A percentile compares a stretch with the other conserved stretches of the same genome.
Evolutionary conservation across 2,329 filamentous ascomycete genomes (phyloP).

Genomic region (Hypoxylon sp.): DNA sequence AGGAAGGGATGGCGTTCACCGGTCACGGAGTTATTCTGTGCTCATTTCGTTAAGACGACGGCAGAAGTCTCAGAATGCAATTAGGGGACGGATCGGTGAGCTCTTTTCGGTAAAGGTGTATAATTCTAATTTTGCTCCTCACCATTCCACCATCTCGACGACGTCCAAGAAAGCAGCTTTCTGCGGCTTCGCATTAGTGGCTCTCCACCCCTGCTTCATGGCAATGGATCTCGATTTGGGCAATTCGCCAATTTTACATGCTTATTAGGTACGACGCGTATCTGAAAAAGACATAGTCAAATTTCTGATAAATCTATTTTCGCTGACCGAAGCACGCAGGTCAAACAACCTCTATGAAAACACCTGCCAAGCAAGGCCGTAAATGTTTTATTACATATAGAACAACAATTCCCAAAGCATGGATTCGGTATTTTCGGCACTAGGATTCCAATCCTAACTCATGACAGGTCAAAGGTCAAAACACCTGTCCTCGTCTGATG

Average conservation of each 20-base stretch:
- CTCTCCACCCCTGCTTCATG: slow-evolving; percentile 14
- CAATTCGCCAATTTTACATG: slow-evolving; percentile 22
- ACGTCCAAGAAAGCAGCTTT: slow-evolving; percentile 21
- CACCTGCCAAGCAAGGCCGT: slow-evolving; percentile 32
- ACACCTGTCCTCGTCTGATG: slow-evolving; percentile 31
- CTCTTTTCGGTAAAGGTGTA: slow-evolving; percentile 44
- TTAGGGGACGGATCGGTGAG: slow-evolving; percentile 38
- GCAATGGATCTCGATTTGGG: slow-evolving; percentile 37
- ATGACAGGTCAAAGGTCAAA: slow-evolving; percentile 37
- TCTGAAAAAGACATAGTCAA: slow-evolving; percentile 23
- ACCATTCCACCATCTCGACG: slow-evolving; percentile 28
- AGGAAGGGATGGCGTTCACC: slow-evolving; percentile 29
- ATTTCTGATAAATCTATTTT: slow-evolving; percentile 40
- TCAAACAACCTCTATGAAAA: slow-evolving; percentile 30
- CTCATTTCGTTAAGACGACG: slow-evolving; percentile 26
- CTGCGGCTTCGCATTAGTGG: slow-evolving; percentile 35
- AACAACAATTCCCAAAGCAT: slow-evolving; percentile 41
- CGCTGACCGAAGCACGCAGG: slow-evolving; percentile 43
- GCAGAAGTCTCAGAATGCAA: slow-evolving; percentile 21
- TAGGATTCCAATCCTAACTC: slow-evolving; percentile 44
- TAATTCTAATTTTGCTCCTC: slow-evolving; percentile 37
- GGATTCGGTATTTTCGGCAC: slow-evolving; percentile 48
- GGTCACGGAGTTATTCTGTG: slow-evolving; percentile 31
- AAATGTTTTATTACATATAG: slow-evolving; percentile 43
- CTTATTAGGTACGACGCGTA: slow-evolving; percentile 33